Base-by-base conservation (phyloP, 495 filamentous ascomycete genomes). In the Penicillium cosmopolitanum region DNA sequence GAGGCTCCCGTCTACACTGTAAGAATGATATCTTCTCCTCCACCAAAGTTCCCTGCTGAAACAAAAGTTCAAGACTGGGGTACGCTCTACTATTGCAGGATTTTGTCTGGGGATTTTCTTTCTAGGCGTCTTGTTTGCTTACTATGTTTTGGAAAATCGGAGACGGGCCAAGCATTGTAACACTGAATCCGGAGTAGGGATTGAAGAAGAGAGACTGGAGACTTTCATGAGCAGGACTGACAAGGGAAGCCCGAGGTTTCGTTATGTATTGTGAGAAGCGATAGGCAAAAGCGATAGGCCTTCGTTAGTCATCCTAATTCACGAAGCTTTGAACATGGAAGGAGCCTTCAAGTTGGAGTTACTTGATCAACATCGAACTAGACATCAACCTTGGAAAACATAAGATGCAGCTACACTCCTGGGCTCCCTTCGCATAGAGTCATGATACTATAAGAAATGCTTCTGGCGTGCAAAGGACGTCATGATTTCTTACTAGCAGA, bases 1-100 rank as follows among this genome's bases (percentile, higher is more conserved):
- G 15, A 62, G 50, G 54, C 52, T n/a, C 59, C 59, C 0, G 42
- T 38, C 9, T 62, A 57, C 36, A 16, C 3, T 36, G 58, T 61
- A 56, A 10, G 48, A 38, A 4, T 38, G 7, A 0, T 12, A 38
- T 12, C 2, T 38, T 7, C 35, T 4, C 35, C 10, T 11, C 15
- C 10, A 38, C 2, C 4, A n/a, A 38, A 38, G 4, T 4, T 3
- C 10, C 10, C 10, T 38, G 35, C 35, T 38, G 35, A 38, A 5
- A 12, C 3, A 38, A 38, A 38, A 12, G 3, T 38, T 4, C 7
- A 11, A 38, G 35, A 38, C 35, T 4, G 35, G 35, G 5, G 7
- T 38, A 12, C 3, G 35, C 15, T 38, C 35, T 12, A 38, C 10
- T 38, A 38, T 38, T 38, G 35, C 35, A 38, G 35, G 35, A n/a